phyloP scores from a whole-genome alignment of 306 rosid genomes.

The Macrotyloma uniflorum region DNA sequence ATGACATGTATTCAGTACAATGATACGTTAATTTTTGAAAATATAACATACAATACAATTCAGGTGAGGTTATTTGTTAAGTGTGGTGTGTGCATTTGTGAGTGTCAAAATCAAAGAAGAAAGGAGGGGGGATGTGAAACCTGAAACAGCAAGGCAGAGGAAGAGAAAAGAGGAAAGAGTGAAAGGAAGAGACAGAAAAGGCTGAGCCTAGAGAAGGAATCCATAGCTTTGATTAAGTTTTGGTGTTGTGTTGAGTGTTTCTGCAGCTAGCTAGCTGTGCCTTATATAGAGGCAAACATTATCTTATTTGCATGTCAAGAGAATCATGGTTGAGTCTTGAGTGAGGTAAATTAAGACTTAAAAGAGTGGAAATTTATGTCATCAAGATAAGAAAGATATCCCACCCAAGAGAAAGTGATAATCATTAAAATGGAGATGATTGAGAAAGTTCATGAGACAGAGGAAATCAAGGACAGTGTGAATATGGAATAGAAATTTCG shows the following conservation, averaged over 20 bases:
- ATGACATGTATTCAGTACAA: background rate
- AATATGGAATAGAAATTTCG: background rate
- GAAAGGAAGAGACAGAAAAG: conserved; percentile 45
- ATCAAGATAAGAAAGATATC: background rate
- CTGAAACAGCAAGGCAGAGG: conserved; percentile 71
- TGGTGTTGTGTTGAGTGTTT: background rate
- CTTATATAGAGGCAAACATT: conserved; percentile 27
- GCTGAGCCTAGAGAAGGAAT: conserved; percentile 36
- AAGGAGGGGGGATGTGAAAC: conserved; percentile 30
- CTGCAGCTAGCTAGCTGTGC: background rate
- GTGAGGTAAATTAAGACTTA: background rate
- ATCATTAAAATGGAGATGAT: too few relatives aligned
- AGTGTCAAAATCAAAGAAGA: background rate
- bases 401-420: background rate
- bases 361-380: background rate
- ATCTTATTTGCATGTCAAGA: background rate
- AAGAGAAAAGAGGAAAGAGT: conserved; percentile 46
- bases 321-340: background rate
- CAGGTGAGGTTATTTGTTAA: background rate
- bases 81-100: background rate
- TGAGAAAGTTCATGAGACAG: background rate
- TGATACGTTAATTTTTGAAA: background rate
- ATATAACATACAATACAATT: background rate
- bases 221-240: conserved; percentile 38
- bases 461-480: conserved; percentile 8